Evolutionary conservation across 495 filamentous ascomycete species (phyloP), one percentile per base, ranked within the genome.

Genomic region (Immersiella caudata): DNA sequence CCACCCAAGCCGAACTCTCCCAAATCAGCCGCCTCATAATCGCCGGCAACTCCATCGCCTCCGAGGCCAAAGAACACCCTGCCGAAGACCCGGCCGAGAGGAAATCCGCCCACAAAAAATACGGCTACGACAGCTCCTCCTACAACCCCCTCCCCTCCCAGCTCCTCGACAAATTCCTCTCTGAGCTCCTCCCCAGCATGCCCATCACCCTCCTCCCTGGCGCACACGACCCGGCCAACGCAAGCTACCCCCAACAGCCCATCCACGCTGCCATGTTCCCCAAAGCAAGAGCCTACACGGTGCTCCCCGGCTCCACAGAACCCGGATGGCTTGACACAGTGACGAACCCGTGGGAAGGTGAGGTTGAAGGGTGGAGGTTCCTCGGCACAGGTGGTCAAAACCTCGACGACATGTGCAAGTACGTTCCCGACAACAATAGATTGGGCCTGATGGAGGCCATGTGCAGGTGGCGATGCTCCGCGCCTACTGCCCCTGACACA

Each of bases 401-500:
- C 65, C 86, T 98, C 0, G 93, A 97, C 71, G 95, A 99, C 78
- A 85, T 97, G 9, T 91, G 91, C 75, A 93, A 95, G 70, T 98
- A 98, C 70, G 84, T 98, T 21, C 86, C 88, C 46, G 86, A 86
- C 24, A 87, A 93, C 18, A 88, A 91, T 66, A 76, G 92, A 49
- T 68, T 98, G 40, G 89, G 88, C 33, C 90, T 97, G 83, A 93
- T 97, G 89, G 95, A 98, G 79, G 87, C 88, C 50, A 91, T 95
- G 85, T 85, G 97, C 68, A 85, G 92, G 67, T 99, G 96, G 96
- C 84, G 94, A 63, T 90, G 91, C 76, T 86, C 86, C 62, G 94
- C 94, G n/a, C 95, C 95, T 16, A 99, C 95, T 0, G 96, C 96
- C 5, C 95, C 95, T 1, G 95, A 99, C 79, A 99, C 95, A 2